Percentiles rank a stretch among this genome's conserved stretches.
phyloP scores from a whole-genome alignment of 306 rosid genomes.

The Glycine soja region DNA sequence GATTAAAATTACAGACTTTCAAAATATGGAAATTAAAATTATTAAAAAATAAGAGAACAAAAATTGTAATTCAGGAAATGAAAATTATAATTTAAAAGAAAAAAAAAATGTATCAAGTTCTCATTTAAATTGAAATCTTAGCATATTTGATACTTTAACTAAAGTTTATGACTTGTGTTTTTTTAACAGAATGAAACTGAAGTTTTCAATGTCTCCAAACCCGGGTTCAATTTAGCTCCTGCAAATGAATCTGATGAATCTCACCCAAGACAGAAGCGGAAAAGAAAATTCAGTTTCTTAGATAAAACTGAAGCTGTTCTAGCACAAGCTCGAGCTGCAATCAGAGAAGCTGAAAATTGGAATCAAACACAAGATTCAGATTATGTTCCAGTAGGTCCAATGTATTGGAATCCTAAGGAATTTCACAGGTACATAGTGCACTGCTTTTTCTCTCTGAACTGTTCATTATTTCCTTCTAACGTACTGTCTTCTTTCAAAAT shows the following conservation, averaged over 20 bases:
- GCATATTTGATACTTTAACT: constrained; percentile 21
- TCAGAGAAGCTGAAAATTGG: constrained; percentile 61
- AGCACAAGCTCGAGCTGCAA: constrained; percentile 69
- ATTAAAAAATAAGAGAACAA: no score
- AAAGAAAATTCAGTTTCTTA: constrained; percentile 49
- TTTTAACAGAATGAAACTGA: constrained; percentile 50
- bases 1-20: no score
- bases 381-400: constrained; percentile 74
- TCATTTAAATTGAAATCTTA: background rate
- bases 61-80: no score
- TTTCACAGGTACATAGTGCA: constrained; percentile 70
- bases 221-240: constrained; percentile 14
- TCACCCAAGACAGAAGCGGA: constrained; percentile 28
- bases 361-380: constrained; percentile 67
- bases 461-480: no score
- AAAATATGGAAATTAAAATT: no score
- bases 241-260: constrained; percentile 47
- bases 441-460: background rate
- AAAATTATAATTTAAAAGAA: no score
- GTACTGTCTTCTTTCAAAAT: no score
- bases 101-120: background rate
- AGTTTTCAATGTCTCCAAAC: constrained; percentile 38
- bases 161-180: background rate
- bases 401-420: constrained; percentile 78
- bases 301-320: constrained; percentile 59